Conservation (phyloP, 306 rosid species). For the Cicer pinnatifidum region DNA sequence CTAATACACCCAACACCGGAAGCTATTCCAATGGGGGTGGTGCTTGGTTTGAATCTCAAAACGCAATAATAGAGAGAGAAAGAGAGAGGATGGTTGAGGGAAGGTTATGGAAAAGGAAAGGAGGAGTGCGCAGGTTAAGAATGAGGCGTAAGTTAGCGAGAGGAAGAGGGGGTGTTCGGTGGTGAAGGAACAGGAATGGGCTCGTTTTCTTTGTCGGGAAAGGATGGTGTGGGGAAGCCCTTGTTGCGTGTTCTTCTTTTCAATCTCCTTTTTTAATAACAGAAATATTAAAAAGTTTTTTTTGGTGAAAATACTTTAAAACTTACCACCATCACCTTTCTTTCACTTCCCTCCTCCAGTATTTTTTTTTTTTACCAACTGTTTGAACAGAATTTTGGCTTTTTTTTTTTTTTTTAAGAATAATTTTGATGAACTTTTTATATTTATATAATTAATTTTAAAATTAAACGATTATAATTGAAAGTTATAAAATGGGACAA, state of each 20-base stretch:
- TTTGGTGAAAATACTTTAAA: background rate
- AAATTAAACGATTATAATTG: too few relatives aligned
- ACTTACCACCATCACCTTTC: background rate
- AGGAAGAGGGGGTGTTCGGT: slow-evolving; percentile 62
- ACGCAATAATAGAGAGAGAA: background rate
- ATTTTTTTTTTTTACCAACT: too few relatives aligned
- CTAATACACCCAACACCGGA: slow-evolving; percentile 49
- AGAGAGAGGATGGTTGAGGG: slow-evolving; percentile 5
- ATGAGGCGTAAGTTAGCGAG: slow-evolving; percentile 50
- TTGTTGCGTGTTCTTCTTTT: slow-evolving; percentile 52
- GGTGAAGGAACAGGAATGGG: slow-evolving; percentile 70
- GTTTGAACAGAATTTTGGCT: background rate
- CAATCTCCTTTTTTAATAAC: slow-evolving; percentile 6
- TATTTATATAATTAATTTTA: background rate
- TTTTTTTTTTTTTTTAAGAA: background rate
- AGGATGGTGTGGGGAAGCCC: slow-evolving; percentile 64
- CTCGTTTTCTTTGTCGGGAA: slow-evolving; percentile 58
- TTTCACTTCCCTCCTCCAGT: background rate
- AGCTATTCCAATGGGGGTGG: slow-evolving; percentile 34
- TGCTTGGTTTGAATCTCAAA: slow-evolving; percentile 27
- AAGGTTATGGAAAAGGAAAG: slow-evolving; percentile 14
- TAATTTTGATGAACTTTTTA: background rate
- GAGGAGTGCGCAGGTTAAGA: slow-evolving; percentile 49
- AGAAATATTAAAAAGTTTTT: background rate
- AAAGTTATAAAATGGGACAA: too few relatives aligned